Base-by-base conservation (phyloP, 768 basidiomycete species). In the Porpolomopsis calyptriformis region DNA sequence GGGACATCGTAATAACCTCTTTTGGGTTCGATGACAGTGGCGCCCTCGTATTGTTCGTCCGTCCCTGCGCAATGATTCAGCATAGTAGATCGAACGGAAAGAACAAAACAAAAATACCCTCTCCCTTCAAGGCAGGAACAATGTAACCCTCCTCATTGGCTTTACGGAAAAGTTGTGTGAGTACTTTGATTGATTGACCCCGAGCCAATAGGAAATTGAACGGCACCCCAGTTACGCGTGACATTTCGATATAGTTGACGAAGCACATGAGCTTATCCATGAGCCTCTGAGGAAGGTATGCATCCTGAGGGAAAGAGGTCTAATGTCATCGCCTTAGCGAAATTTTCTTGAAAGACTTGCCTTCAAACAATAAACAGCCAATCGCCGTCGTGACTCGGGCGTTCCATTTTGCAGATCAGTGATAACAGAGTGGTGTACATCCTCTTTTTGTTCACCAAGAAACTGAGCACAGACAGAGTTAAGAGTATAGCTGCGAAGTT, bases 231-330 rank as follows among this genome's bases (percentile, higher is more conserved):
- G 96, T 99, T 3, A 99, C 96, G 61, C 96, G 87, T n/a, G 96
- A 76, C 96, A 99, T 98, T 62, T 99, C 96, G 38, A 80, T 83
- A 58, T 96, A 97, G 63, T 99, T 99, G 63, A 99, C 83, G 57
- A 99, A 92, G 52, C 91, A 98, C 96, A 98, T 97, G 25, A 99
- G 72, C 63, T 98, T 99, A 63, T 98, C 96, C 63, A 99, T 74
- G 31, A 98, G 63, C 45, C 96, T 73, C 64, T 99, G 96, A 0
- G 96, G 96, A 20, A 99, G 79, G 61, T 99, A 99, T 2, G 96
- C 94, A 72, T 99, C 96, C 91, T 96, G 52, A 8, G 46, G 3
- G n/a, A 38, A 39, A 14, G 16, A 14, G 9, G 14, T 39, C 18
- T 2, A 42, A 34, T 46, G 14, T 22, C 19, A 29, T 20, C 34